These are phyloP conservation scores for Picochlorum sp. DNA, from an alignment of 139 green algal genomes.

Conservation along the genomic window DNA sequence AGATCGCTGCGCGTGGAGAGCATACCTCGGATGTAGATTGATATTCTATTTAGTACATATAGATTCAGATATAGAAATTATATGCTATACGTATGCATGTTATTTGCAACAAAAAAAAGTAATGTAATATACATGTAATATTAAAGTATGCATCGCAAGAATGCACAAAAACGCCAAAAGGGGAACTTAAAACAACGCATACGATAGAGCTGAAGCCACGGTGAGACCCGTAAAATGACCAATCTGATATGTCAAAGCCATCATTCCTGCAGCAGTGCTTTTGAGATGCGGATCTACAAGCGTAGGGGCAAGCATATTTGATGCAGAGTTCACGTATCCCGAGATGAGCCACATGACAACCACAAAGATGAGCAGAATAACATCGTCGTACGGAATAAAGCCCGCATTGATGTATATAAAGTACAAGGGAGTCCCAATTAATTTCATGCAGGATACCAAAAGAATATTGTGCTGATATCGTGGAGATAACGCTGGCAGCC, in stretches of 20 bases:
- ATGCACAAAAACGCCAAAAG: too few relatives aligned
- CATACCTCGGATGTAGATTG: too few relatives aligned
- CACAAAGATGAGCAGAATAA: conserved; percentile 22
- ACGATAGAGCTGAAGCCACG: conserved; percentile 22
- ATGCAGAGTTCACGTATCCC: conserved; percentile 56
- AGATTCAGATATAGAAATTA: too few relatives aligned
- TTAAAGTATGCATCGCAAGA: too few relatives aligned
- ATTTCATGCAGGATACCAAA: too few relatives aligned
- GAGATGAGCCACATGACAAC: conserved; percentile 39
- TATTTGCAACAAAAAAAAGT: too few relatives aligned
- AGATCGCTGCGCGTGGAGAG: background rate
- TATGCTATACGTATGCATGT: too few relatives aligned
- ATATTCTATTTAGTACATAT: too few relatives aligned
- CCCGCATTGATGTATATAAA: conserved; percentile 57
- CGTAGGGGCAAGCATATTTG: conserved; percentile 50
- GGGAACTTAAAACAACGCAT: conserved; percentile 23
- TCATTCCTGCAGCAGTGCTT: conserved; percentile 34
- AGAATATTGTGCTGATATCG: too few relatives aligned
- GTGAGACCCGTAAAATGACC: conserved; percentile 48
- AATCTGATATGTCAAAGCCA: conserved; percentile 55
- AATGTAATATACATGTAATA: too few relatives aligned
- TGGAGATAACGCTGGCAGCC: conserved; percentile 26
- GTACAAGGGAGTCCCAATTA: conserved; percentile 30
- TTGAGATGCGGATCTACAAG: conserved; percentile 44
- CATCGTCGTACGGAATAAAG: conserved; percentile 30